These are phyloP conservation scores for Amesomyces nigricolor DNA, from an alignment of 2,329 filamentous ascomycete species.

Conservation along the genomic window DNA sequence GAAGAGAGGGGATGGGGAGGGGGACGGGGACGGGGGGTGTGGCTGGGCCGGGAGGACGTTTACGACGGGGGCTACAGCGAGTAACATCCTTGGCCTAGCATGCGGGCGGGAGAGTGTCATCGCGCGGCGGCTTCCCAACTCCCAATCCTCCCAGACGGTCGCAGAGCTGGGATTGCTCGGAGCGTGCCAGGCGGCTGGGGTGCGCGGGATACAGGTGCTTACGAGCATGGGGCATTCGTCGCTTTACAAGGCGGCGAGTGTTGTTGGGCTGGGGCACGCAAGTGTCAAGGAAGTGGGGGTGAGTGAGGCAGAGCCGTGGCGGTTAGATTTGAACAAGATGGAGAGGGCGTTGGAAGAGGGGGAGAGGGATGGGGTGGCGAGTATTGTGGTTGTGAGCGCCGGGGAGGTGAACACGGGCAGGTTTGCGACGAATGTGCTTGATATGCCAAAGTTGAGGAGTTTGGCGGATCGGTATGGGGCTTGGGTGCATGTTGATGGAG, in stretches of 20 bases:
- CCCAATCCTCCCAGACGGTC: slow-evolving; percentile 38
- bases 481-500: slow-evolving; percentile 86
- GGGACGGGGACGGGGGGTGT: no score
- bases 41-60: slow-evolving; percentile 49
- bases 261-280: slow-evolving; percentile 70
- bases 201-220: slow-evolving; percentile 67
- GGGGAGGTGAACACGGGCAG: slow-evolving; percentile 88
- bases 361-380: slow-evolving; percentile 51
- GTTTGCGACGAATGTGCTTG: slow-evolving; percentile 57
- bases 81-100: slow-evolving; percentile 72
- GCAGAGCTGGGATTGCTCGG: slow-evolving; percentile 64
- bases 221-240: slow-evolving; percentile 82
- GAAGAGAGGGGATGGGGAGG: slow-evolving; percentile 13
- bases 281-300: slow-evolving; percentile 56
- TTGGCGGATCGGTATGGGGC: slow-evolving; percentile 68
- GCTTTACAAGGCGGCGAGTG: slow-evolving; percentile 72
- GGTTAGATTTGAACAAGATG: slow-evolving; percentile 61
- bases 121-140: slow-evolving; percentile 29
- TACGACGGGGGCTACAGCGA: slow-evolving; percentile 63
- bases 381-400: slow-evolving; percentile 73
- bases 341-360: slow-evolving; percentile 51
- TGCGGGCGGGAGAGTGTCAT: slow-evolving; percentile 61
- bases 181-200: slow-evolving; percentile 58
- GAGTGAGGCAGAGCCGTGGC: slow-evolving; percentile 55
- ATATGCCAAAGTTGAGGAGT: slow-evolving; percentile 58